Evolutionary conservation across 2,329 filamentous ascomycete genomes (phyloP).

Genomic region (Neofusicoccum sp.): DNA sequence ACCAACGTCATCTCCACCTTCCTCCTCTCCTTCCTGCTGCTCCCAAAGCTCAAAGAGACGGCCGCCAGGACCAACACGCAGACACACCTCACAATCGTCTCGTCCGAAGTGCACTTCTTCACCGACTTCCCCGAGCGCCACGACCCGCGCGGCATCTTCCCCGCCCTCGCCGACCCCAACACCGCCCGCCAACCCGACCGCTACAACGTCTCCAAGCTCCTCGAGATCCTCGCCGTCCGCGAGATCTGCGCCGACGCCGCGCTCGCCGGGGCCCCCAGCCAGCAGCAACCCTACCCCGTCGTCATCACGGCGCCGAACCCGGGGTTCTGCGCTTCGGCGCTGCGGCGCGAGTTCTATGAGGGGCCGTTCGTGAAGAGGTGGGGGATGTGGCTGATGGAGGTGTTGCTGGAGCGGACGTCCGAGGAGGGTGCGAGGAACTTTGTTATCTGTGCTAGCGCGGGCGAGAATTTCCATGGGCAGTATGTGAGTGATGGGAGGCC

Average conservation of each 20-base stretch:
- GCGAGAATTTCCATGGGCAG: slow-evolving; percentile 43
- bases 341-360: slow-evolving; percentile 22
- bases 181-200: slow-evolving; percentile 25
- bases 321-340: slow-evolving; percentile 23
- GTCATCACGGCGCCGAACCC: slow-evolving; percentile 25
- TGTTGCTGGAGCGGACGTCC: slow-evolving; percentile 38
- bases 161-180: slow-evolving; percentile 24
- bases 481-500: slow-evolving; percentile 43
- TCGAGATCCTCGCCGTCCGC: slow-evolving; percentile 30
- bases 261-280: neutral
- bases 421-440: slow-evolving; percentile 46
- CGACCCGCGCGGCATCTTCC: slow-evolving; percentile 25
- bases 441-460: slow-evolving; percentile 39
- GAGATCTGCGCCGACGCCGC: slow-evolving; percentile 22
- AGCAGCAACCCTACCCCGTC: slow-evolving; percentile 4
- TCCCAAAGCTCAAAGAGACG: slow-evolving; percentile 31
- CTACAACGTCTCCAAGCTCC: slow-evolving; percentile 32
- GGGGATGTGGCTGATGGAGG: slow-evolving; percentile 24
- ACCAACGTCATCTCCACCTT: slow-evolving; percentile 46
- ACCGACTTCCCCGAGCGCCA: slow-evolving; percentile 19
- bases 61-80: neutral
- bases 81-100: slow-evolving; percentile 23
- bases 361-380: neutral
- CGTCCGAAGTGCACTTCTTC: slow-evolving; percentile 23
- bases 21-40: slow-evolving; percentile 35